These are phyloP conservation scores for Pichia scutulata DNA, from an alignment of 805 yeast genomes.

Conservation along the genomic window DNA sequence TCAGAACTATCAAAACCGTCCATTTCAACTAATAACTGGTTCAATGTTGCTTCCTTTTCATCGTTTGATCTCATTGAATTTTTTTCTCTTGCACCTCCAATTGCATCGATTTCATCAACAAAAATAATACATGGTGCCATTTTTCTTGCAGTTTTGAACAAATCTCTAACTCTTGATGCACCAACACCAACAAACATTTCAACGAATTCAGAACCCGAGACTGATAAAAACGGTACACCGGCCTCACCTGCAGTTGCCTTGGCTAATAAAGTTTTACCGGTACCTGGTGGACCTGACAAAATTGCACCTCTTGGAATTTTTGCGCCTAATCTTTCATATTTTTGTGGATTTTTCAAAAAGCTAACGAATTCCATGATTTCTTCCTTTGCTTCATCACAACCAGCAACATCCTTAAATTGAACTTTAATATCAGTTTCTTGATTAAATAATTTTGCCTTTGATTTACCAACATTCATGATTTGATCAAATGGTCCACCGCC, in stretches of 20 bases:
- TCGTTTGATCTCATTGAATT: slow-evolving; percentile 81
- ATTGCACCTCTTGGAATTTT: slow-evolving; percentile 98
- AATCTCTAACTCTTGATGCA: slow-evolving; percentile 94
- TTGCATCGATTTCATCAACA: slow-evolving; percentile 99
- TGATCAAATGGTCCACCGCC: slow-evolving; percentile 75
- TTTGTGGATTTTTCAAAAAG: slow-evolving; percentile 81
- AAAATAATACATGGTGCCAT: slow-evolving; percentile 95
- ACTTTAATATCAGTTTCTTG: slow-evolving; percentile 86
- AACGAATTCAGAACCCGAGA: slow-evolving; percentile 95
- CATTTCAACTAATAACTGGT: slow-evolving; percentile 96
- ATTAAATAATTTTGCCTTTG: slow-evolving; percentile 86
- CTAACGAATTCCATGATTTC: slow-evolving; percentile 98
- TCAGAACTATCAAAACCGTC: slow-evolving; percentile 90
- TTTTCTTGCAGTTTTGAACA: slow-evolving; percentile 86
- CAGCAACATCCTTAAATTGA: slow-evolving; percentile 92
- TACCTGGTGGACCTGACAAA: slow-evolving; percentile 97
- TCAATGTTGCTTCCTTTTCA: slow-evolving; percentile 93
- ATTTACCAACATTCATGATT: slow-evolving; percentile 75
- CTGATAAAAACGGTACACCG: slow-evolving; percentile 92
- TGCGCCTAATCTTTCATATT: slow-evolving; percentile 91
- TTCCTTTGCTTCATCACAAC: slow-evolving; percentile 92
- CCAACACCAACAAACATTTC: slow-evolving; percentile 99
- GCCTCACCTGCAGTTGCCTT: slow-evolving; percentile 99
- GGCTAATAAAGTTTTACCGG: slow-evolving; percentile 95
- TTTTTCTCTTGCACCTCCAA: slow-evolving; percentile 75